Base-by-base conservation (phyloP, 2,329 filamentous ascomycete genomes). In the Leptographium radiaticola region DNA sequence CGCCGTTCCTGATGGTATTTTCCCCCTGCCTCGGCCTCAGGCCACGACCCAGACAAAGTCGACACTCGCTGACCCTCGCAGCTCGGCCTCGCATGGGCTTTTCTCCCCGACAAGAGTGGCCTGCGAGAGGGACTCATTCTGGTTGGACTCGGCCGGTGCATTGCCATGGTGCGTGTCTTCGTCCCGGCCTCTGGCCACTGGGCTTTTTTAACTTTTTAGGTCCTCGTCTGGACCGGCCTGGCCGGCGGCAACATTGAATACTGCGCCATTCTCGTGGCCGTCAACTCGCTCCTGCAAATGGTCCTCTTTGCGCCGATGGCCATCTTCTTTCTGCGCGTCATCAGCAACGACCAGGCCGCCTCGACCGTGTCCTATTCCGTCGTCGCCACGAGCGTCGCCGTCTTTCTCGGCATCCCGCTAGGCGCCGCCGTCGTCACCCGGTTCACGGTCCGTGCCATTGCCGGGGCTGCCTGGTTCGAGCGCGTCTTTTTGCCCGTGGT, bases 341-440 rank as follows among this genome's bases (percentile, higher is more conserved):
- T 94, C 61, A 77, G 81, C 60, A 67, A 70, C 18, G 66, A 68
- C 16, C 45, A 67, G 61, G 58, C 65, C 0, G 48, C 60, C 1
- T 59, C 63, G 1, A 62, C 66, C 31, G 60, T 77, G 10, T 72
- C 75, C 0, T 94, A 93, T 67, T 66, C 74, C 0, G 75, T 77
- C 0, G 87, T 89, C 1, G 88, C 90, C 12, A 84, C 81, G 47
- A 89, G 85, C 56, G 89, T 95, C 0, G 89, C 79, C 0, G 86
- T 89, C 1, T 95, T 95, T 63, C 75, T 95, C 1, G 89, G 86
- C 0, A 90, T 95, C 20, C 89, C 89, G 0, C 75, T 95, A 0
- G 87, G 74, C 1, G 87, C 86, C 0, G 89, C 89, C 0, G 74
- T 94, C 34, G n/a, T 89, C 4, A 93, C 88, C 0, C 77, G 89